phyloP scores from a whole-genome alignment of 768 basidiomycete species.

The Tricholoma saponaceum region DNA sequence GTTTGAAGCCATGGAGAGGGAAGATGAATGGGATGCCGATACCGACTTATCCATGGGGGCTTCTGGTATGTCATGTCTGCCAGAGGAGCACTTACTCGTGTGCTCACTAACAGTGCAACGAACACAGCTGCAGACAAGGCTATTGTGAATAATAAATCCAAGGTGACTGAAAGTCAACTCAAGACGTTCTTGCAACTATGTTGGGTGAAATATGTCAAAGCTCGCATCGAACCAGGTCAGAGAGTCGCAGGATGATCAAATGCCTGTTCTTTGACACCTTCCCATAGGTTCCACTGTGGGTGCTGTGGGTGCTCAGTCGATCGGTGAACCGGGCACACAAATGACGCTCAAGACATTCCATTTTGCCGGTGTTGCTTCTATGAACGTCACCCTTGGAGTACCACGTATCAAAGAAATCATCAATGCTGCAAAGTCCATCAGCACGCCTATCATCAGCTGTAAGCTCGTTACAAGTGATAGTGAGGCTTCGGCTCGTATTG shows the following conservation, averaged over 20 bases:
- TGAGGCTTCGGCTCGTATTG: conserved; percentile 95
- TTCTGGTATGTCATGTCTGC: conserved; percentile 44
- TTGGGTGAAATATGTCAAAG: conserved; percentile 89
- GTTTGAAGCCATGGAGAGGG: conserved; percentile 74
- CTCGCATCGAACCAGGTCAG: conserved; percentile 91
- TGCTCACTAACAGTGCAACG: conserved; percentile 3
- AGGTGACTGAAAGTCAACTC: conserved; percentile 83
- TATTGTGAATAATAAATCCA: conserved; percentile 84
- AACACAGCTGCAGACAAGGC: conserved; percentile 57
- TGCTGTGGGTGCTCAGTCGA: conserved; percentile 97
- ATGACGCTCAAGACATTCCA: conserved; percentile 99
- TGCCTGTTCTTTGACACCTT: neutral
- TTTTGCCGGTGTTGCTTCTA: conserved; percentile 98
- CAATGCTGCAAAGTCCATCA: conserved; percentile 96
- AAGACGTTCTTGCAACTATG: conserved; percentile 79
- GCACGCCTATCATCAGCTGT: conserved; percentile 97
- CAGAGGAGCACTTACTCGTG: neutral
- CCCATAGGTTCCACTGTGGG: conserved; percentile 89
- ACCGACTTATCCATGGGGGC: conserved; percentile 77
- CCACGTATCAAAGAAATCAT: conserved; percentile 99
- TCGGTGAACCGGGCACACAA: conserved; percentile 98
- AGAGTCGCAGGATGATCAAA: neutral
- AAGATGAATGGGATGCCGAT: conserved; percentile 72
- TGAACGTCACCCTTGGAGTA: conserved; percentile 99
- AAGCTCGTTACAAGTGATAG: conserved; percentile 81